Conservation (phyloP, 176 grass and related monocot species). For the Leersia perrieri region DNA sequence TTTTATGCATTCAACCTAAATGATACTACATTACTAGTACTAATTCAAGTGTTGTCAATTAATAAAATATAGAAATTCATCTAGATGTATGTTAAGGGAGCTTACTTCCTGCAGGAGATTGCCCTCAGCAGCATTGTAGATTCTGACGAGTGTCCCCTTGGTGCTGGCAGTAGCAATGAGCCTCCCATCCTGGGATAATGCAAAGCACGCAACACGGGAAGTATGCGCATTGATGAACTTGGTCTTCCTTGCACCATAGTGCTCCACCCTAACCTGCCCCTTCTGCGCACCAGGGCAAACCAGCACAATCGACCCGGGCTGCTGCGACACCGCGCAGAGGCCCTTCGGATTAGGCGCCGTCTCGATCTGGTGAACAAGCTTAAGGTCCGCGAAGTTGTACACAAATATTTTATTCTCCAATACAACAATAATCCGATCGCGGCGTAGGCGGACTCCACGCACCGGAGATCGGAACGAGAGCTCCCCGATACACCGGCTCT, state of each 20-base stretch:
- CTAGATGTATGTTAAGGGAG: background rate
- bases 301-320: slow-evolving; percentile 78
- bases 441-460: slow-evolving; percentile 71
- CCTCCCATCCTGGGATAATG: slow-evolving; percentile 77
- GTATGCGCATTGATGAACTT: slow-evolving; percentile 93
- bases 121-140: slow-evolving; percentile 76
- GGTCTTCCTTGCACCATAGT: slow-evolving; percentile 78
- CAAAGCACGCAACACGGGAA: slow-evolving; percentile 89
- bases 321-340: slow-evolving; percentile 87
- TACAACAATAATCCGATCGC: slow-evolving; percentile 83
- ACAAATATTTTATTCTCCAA: slow-evolving; percentile 94
- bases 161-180: slow-evolving; percentile 88
- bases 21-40: background rate
- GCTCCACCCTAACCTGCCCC: slow-evolving; percentile 89
- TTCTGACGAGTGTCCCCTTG: slow-evolving; percentile 88
- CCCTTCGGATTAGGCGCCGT: slow-evolving; percentile 83
- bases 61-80: background rate
- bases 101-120: slow-evolving; percentile 93
- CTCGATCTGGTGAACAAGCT: slow-evolving; percentile 95
- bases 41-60: background rate
- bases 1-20: background rate
- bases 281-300: slow-evolving; percentile 88
- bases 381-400: slow-evolving; percentile 91
- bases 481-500: slow-evolving; percentile 93
- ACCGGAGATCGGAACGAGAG: slow-evolving; percentile 81